Conservation (phyloP, 139 green algal genomes). For the Coccomyxa sp. region DNA sequence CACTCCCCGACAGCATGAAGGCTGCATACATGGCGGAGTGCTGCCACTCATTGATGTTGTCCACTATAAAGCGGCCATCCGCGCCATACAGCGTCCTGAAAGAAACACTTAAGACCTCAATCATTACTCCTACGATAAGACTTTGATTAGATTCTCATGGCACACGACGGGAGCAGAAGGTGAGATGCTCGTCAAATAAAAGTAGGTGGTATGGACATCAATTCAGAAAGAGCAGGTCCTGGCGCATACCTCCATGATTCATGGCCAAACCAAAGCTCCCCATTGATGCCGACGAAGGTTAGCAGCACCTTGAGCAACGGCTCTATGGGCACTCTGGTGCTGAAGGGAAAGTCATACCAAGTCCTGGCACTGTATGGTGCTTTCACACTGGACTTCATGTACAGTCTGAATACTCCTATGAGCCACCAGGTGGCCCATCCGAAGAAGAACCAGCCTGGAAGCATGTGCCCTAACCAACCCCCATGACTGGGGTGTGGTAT, state of each 20-base stretch:
- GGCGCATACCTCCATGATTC: slow-evolving; percentile 28
- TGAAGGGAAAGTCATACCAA: slow-evolving; percentile 29
- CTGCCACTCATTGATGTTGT: slow-evolving; percentile 57
- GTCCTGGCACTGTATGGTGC: slow-evolving; percentile 24
- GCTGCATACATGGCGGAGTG: slow-evolving; percentile 46
- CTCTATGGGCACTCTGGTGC: slow-evolving; percentile 37
- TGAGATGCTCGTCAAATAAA: background rate
- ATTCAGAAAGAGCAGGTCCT: background rate
- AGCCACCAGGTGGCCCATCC: slow-evolving; percentile 55
- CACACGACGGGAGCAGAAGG: background rate
- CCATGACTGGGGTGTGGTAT: slow-evolving; percentile 32
- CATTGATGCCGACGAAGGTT: slow-evolving; percentile 46
- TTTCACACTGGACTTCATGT: slow-evolving; percentile 10
- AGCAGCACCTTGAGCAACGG: slow-evolving; percentile 49
- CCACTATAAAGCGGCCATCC: slow-evolving; percentile 37
- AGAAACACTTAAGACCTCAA: too few species aligned
- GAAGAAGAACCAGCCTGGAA: slow-evolving; percentile 33
- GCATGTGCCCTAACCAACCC: slow-evolving; percentile 38
- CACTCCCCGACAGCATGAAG: slow-evolving; percentile 37
- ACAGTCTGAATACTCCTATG: slow-evolving; percentile 18
- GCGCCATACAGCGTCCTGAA: slow-evolving; percentile 29
- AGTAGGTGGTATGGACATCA: background rate
- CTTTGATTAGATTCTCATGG: too few species aligned
- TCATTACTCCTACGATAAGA: too few species aligned
- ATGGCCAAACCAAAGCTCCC: slow-evolving; percentile 57